Evolutionary conservation across 2,329 filamentous ascomycete genomes (phyloP).

Genomic region (Aspergillus udagawae): DNA sequence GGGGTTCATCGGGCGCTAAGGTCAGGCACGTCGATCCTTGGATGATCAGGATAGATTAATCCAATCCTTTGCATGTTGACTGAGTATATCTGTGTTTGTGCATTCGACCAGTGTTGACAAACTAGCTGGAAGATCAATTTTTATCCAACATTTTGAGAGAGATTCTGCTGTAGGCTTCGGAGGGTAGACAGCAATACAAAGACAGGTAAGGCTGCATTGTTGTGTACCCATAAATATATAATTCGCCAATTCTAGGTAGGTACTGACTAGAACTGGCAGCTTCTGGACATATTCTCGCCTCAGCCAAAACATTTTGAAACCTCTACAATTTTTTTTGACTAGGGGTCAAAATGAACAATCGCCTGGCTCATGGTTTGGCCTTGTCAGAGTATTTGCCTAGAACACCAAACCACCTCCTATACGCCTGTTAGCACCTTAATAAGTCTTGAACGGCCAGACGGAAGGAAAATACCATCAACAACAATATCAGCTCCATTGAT

Average conservation of each 20-base stretch:
- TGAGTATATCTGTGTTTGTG: neutral
- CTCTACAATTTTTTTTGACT: neutral
- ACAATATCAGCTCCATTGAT: conserved; percentile 66
- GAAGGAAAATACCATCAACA: conserved; percentile 50
- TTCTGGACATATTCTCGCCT: neutral
- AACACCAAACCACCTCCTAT: conserved; percentile 2
- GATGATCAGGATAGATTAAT: neutral
- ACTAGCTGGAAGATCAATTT: neutral
- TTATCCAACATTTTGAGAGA: neutral
- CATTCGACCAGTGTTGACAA: neutral
- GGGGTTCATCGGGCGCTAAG: conserved; percentile 11
- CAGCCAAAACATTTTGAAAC: neutral
- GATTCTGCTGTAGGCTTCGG: neutral
- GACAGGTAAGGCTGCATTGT: neutral
- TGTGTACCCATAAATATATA: neutral
- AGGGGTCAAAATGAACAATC: too few relatives aligned
- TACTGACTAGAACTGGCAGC: neutral
- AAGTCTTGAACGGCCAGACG: neutral
- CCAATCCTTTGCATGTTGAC: neutral
- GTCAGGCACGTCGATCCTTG: conserved; percentile 13
- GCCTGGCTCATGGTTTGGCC: too few relatives aligned
- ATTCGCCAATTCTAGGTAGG: neutral
- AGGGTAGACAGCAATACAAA: neutral
- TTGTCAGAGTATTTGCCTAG: neutral
- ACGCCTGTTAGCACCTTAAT: neutral